phyloP scores from a whole-genome alignment of 2,329 filamentous ascomycete genomes.

The Elsinoe perseae region DNA sequence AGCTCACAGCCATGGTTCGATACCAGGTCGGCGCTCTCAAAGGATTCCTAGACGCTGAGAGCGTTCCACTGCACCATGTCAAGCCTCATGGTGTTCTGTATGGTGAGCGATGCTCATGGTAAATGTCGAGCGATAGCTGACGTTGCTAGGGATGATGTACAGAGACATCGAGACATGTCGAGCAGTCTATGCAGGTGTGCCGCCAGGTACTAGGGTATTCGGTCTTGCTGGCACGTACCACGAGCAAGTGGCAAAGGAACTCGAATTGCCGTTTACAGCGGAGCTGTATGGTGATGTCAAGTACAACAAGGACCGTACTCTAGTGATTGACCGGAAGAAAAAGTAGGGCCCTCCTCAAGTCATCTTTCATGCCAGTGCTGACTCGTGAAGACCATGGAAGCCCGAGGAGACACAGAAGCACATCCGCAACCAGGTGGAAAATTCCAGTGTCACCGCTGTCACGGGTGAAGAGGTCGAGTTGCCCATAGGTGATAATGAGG shows the following conservation, averaged over 20 bases:
- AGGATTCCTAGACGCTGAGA: slow-evolving; percentile 51
- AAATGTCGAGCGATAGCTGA: neutral
- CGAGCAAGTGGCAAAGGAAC: slow-evolving; percentile 46
- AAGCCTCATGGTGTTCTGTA: slow-evolving; percentile 57
- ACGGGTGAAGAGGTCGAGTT: slow-evolving; percentile 37
- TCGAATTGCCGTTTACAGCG: slow-evolving; percentile 47
- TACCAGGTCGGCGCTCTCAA: slow-evolving; percentile 59
- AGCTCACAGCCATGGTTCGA: slow-evolving; percentile 49
- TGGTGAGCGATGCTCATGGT: slow-evolving; percentile 40
- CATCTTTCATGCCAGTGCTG: neutral
- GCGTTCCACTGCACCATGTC: slow-evolving; percentile 51
- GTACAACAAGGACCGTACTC: slow-evolving; percentile 43
- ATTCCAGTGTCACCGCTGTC: slow-evolving; percentile 34
- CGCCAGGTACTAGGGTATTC: slow-evolving; percentile 45
- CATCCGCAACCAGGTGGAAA: slow-evolving; percentile 35
- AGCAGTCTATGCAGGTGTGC: slow-evolving; percentile 48
- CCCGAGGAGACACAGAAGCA: slow-evolving; percentile 36
- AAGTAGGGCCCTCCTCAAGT: slow-evolving; percentile 32
- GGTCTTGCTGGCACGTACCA: slow-evolving; percentile 49
- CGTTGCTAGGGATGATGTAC: slow-evolving; percentile 25
- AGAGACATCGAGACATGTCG: slow-evolving; percentile 44
- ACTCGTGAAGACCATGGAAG: slow-evolving; percentile 32
- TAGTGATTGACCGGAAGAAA: slow-evolving; percentile 53
- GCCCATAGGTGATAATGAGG: slow-evolving; percentile 35
- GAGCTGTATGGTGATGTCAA: slow-evolving; percentile 52